Conservation (phyloP, 2,329 filamentous ascomycete species). For the Aspergillus ibericus region DNA sequence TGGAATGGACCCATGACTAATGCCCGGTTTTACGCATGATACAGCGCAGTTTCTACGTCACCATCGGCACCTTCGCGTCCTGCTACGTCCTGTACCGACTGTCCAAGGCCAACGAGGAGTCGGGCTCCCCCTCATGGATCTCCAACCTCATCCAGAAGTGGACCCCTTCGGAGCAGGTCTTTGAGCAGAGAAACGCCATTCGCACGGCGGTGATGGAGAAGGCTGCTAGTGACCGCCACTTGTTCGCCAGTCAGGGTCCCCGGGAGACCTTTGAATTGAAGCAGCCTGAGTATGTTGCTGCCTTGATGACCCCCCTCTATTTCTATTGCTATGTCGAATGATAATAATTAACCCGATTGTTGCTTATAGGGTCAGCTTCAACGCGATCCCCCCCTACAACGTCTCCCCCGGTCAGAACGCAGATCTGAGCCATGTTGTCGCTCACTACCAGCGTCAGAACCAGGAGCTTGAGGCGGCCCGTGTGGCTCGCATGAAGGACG, state of each 20-base stretch:
- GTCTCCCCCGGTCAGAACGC: slow-evolving; percentile 61
- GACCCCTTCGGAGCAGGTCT: slow-evolving; percentile 53
- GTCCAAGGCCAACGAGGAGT: slow-evolving; percentile 38
- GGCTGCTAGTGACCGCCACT: slow-evolving; percentile 61
- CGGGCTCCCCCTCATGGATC: slow-evolving; percentile 42
- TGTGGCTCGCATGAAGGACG: slow-evolving; percentile 46
- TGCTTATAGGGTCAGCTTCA: slow-evolving; percentile 56
- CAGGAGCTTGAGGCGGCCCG: slow-evolving; percentile 59
- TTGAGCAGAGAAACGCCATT: slow-evolving; percentile 58
- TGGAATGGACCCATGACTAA: slow-evolving; percentile 18
- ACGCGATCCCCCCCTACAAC: slow-evolving; percentile 63
- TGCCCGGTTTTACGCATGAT: slow-evolving; percentile 10
- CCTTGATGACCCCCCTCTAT: not conserved
- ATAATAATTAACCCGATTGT: slow-evolving; percentile 8
- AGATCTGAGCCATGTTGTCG: slow-evolving; percentile 60
- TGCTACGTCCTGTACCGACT: slow-evolving; percentile 46
- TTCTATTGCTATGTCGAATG: not conserved
- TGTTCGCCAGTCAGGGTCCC: slow-evolving; percentile 53
- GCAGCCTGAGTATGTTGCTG: slow-evolving; percentile 62
- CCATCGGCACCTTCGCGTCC: slow-evolving; percentile 44
- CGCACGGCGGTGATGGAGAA: slow-evolving; percentile 63
- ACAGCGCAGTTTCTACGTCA: slow-evolving; percentile 51
- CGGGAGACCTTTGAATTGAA: slow-evolving; percentile 54
- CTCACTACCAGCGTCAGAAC: slow-evolving; percentile 62
- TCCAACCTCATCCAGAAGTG: slow-evolving; percentile 56